Base-by-base conservation (phyloP, 106 monocot genomes). In the Gastrodia elata region DNA sequence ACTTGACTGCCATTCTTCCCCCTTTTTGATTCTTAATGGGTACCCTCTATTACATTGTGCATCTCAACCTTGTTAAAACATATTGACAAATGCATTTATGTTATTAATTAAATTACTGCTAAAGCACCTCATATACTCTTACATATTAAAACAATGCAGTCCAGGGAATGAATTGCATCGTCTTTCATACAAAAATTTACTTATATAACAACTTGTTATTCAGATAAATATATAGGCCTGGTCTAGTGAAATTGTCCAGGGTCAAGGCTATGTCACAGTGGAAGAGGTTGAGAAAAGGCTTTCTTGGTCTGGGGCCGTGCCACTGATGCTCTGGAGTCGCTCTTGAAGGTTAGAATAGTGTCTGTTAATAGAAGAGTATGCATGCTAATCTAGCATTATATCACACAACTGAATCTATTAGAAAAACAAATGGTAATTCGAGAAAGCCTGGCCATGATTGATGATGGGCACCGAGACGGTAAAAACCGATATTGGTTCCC, bases 381-480 rank as follows among this genome's bases (percentile, higher is more conserved):
- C 22, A 25, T 69, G 4, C 41, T 11, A 69, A 37, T 0, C 2
- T 30, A n/a, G 37, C 64, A n/a, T n/a, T 43, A 7, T 34, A 6
- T 5, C 22, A 26, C 4, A 39, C 18, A 20, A 15, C 27, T 30
- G 26, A 38, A 44, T 22, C 14, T 14, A 11, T 30, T n/a, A n/a
- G n/a, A n/a, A n/a, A 15, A 1, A 27, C 26, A 71, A 52, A 74
- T 36, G 33, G 74, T 61, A 25, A 55, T 76, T 22, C 84, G 92
- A 92, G 96, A 92, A 52, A 90, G 96, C 30, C 88, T 96, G 77
- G 90, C 92, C 6, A 92, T 96, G 96, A 90, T 96, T 42, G 96
- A 96, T 77, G 96, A 96, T 82, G 96, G 96, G 5, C 92, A 96
- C 67, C 82, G 71, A 70, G 96, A 96, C 64, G 76, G 92, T 9